Base-by-base conservation (phyloP, 129 eudicot genomes). In the Escallonia herrerae region DNA sequence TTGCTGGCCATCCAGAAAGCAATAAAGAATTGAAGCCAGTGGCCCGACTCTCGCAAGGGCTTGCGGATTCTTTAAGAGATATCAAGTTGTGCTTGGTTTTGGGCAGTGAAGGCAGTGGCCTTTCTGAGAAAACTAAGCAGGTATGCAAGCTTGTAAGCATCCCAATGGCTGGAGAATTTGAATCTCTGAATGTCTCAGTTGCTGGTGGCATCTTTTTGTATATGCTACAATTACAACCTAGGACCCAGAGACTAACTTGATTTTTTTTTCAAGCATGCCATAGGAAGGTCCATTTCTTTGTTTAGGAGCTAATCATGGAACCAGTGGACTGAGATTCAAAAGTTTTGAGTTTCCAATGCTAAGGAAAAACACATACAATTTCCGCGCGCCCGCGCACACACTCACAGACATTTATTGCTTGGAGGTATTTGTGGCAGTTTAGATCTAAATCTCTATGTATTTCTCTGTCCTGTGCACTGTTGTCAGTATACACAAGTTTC, bases 141-240 rank as follows among this genome's bases (percentile, higher is more conserved):
- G 73, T 63, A 33, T 83, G 81, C 46, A 87, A 87, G 74, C 86
- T 87, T 6, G 69, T 91, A 62, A 77, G 79, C 76, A 87, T 91
- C 69, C 86, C 78, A 46, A 91, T 91, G 97, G 67, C 76, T 0
- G 90, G 85, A 40, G 78, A 81, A 41, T 91, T 85, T 15, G 97
- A 91, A 78, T 91, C 97, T 41, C 80, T 91, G 14, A 91, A 91
- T 77, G 96, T 91, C 50, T 81, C 97, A 8, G 95, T 91, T 54
- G 96, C 96, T 11, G 97, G 97, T 45, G 97, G 97, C 13, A 91
- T 91, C 22, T 87, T 87, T 64, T 57, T 91, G 84, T 87, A 76
- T 50, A 83, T 91, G 91, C 54, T 90, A 58, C 89, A 84, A 53
- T 50, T 90, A 58, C 89, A 84, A 53, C 76, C 73, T 56, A 66